Percentiles rank a stretch among this genome's conserved stretches.
These are phyloP conservation scores for Penicillium sclerotigenum DNA, from an alignment of 2,329 filamentous ascomycete genomes.

Conservation along the genomic window DNA sequence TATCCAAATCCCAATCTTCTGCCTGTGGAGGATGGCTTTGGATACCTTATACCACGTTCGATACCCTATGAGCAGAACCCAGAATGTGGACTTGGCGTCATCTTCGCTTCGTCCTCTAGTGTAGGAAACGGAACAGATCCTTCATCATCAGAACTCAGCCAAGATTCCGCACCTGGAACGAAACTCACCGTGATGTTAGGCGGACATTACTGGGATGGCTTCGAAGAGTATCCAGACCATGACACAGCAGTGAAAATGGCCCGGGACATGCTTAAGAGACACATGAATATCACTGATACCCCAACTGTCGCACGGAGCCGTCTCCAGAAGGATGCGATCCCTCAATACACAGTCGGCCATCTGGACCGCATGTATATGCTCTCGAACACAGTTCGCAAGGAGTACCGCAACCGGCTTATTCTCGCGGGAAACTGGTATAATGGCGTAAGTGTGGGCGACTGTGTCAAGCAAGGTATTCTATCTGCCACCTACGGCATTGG, in stretches of 20 bases:
- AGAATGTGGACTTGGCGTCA: constrained; percentile 80
- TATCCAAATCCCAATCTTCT: constrained; percentile 65
- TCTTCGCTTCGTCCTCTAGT: constrained; percentile 78
- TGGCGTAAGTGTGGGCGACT: constrained; percentile 53
- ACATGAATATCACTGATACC: constrained; percentile 66
- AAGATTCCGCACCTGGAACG: constrained; percentile 61
- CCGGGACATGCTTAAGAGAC: constrained; percentile 64
- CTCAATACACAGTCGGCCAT: constrained; percentile 85
- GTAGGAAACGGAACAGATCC: constrained; percentile 40
- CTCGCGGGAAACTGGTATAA: constrained; percentile 58
- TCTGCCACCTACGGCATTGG: constrained; percentile 46
- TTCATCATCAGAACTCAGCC: background rate
- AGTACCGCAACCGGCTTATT: constrained; percentile 62
- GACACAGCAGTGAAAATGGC: constrained; percentile 69
- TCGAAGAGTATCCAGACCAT: constrained; percentile 58
- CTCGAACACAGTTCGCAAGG: constrained; percentile 52
- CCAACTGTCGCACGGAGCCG: constrained; percentile 61
- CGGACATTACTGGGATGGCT: constrained; percentile 82
- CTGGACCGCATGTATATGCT: constrained; percentile 57
- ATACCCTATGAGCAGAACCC: constrained; percentile 70
- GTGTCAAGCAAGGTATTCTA: constrained; percentile 56
- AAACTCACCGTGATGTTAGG: constrained; percentile 94
- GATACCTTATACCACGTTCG: constrained; percentile 82
- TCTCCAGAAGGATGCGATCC: constrained; percentile 71
- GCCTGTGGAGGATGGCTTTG: constrained; percentile 67